Conservation (phyloP, 1,284 basidiomycete genomes). For the Meira miltonrushii region DNA sequence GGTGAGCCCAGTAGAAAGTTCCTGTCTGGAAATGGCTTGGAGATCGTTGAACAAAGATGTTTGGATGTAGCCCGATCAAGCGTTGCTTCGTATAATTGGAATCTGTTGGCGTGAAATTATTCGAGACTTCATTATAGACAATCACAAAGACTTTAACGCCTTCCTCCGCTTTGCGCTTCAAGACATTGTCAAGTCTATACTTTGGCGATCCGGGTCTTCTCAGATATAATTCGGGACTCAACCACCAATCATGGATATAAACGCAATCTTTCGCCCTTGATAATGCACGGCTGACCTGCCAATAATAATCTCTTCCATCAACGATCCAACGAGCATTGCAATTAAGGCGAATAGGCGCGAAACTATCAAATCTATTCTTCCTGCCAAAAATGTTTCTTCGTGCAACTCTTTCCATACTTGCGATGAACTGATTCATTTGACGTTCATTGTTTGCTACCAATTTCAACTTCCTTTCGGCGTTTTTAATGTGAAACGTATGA, state of each 20-base stretch:
- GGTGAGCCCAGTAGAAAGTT: constrained; percentile 90
- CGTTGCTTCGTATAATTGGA: constrained; percentile 80
- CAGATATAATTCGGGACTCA: constrained; percentile 68
- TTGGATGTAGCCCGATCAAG: constrained; percentile 78
- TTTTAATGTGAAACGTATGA: constrained; percentile 90
- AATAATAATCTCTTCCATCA: constrained; percentile 65
- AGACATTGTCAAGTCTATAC: constrained; percentile 79
- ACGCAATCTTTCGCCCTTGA: constrained; percentile 75
- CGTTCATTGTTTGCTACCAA: constrained; percentile 83
- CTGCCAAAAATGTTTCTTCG: constrained; percentile 66
- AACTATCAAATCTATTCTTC: constrained; percentile 71
- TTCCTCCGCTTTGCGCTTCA: constrained; percentile 88
- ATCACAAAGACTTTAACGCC: constrained; percentile 96
- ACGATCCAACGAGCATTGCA: constrained; percentile 97
- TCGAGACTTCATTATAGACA: constrained; percentile 82
- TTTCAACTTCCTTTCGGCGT: constrained; percentile 83
- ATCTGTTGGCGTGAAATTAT: constrained; percentile 67
- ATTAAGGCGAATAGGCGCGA: constrained; percentile 86
- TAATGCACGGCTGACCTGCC: constrained; percentile 84
- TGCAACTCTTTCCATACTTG: constrained; percentile 78
- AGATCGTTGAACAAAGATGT: constrained; percentile 93
- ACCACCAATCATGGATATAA: constrained; percentile 53
- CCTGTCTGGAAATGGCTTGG: constrained; percentile 96
- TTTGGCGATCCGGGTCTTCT: constrained; percentile 75
- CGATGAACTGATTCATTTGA: constrained; percentile 96